Evolutionary conservation across 768 basidiomycete species (phyloP).

Genomic region (Calocera viscosa): DNA sequence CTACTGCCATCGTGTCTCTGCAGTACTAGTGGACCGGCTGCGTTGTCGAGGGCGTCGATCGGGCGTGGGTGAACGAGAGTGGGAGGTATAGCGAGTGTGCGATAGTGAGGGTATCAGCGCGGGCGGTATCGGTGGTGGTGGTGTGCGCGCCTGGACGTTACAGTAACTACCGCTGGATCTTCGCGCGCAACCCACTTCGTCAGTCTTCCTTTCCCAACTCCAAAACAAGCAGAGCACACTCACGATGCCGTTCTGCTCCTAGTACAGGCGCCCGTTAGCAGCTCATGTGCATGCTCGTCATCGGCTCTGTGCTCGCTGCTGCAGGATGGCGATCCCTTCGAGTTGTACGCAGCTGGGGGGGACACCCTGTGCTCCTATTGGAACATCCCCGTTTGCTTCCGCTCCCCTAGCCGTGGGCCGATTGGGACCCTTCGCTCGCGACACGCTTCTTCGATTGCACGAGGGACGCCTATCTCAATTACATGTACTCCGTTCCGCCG

Average conservation of each 20-base stretch:
- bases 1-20: background rate
- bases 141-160: too few relatives aligned
- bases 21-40: background rate
- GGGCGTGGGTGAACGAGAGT: too few relatives aligned
- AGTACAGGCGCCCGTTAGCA: background rate
- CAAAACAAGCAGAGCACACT: too few relatives aligned
- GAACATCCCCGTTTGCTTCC: slow-evolving; percentile 5
- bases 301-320: background rate
- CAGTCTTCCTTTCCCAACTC: too few relatives aligned
- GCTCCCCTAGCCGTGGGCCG: background rate
- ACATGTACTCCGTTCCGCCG: background rate
- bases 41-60: too few relatives aligned
- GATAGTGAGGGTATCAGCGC: too few relatives aligned
- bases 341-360: background rate
- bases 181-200: too few relatives aligned
- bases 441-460: too few relatives aligned
- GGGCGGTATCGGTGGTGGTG: too few relatives aligned
- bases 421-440: background rate
- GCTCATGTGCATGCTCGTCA: background rate
- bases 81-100: background rate
- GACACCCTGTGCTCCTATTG: background rate
- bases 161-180: too few relatives aligned
- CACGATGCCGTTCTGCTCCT: too few relatives aligned
- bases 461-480: too few relatives aligned
- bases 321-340: background rate